Conservation (phyloP, 768 basidiomycete genomes). For the Russula vinacea region DNA sequence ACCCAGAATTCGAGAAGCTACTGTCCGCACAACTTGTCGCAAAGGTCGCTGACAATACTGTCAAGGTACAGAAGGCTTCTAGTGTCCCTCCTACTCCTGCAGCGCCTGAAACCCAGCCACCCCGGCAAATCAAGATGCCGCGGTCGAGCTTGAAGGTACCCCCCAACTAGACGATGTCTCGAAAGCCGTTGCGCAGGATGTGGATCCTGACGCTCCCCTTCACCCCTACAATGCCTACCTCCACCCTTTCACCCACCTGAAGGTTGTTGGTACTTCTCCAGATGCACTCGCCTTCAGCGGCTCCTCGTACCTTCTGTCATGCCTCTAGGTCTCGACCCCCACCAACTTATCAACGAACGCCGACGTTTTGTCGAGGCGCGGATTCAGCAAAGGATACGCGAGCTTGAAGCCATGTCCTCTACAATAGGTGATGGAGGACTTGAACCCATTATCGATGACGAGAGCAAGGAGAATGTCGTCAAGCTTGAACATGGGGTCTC, state of each 20-base stretch:
- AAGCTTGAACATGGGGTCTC: slow-evolving; percentile 30
- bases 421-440: slow-evolving; percentile 77
- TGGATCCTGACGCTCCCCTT: slow-evolving; percentile 72
- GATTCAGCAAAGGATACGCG: slow-evolving; percentile 81
- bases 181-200: slow-evolving; percentile 74
- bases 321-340: slow-evolving; percentile 89
- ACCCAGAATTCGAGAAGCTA: slow-evolving; percentile 62
- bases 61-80: slow-evolving; percentile 63
- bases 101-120: slow-evolving; percentile 11
- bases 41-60: slow-evolving; percentile 69
- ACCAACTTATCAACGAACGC: slow-evolving; percentile 86
- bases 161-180: slow-evolving; percentile 58
- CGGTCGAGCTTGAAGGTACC: slow-evolving; percentile 56
- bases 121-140: slow-evolving; percentile 31
- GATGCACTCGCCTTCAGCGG: slow-evolving; percentile 66
- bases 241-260: slow-evolving; percentile 79
- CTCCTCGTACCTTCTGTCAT: slow-evolving; percentile 85
- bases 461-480: slow-evolving; percentile 37
- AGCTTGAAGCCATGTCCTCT: slow-evolving; percentile 75
- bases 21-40: slow-evolving; percentile 58
- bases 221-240: slow-evolving; percentile 91
- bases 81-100: slow-evolving; percentile 33
- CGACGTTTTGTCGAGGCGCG: slow-evolving; percentile 89
- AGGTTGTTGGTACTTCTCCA: slow-evolving; percentile 57
- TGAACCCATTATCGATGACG: slow-evolving; percentile 48